Conservation (phyloP, 768 basidiomycete genomes). For the Leucocoprinus leucothites region DNA sequence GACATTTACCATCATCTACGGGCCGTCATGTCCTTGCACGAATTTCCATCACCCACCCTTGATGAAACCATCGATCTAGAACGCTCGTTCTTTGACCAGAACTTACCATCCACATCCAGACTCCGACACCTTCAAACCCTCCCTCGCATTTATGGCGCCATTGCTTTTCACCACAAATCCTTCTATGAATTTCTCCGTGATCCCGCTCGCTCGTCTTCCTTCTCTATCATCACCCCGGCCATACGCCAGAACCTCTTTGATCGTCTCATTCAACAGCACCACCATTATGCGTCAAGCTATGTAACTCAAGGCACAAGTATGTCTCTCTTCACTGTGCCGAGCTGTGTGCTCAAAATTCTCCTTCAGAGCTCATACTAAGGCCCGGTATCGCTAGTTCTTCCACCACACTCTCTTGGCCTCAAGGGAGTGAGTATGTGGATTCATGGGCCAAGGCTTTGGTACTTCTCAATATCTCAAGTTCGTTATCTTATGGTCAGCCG, state of each 20-base stretch:
- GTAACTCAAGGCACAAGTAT: not conserved
- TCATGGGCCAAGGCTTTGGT: not conserved
- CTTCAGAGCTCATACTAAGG: not conserved
- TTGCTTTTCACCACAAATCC: not conserved
- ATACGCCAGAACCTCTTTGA: not conserved
- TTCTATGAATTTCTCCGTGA: constrained; percentile 8
- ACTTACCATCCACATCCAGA: too few relatives aligned
- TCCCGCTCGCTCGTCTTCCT: not conserved
- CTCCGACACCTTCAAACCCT: too few relatives aligned
- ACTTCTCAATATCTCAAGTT: not conserved
- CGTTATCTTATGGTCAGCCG: not conserved
- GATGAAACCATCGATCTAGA: too few relatives aligned
- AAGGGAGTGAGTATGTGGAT: not conserved
- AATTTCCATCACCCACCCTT: too few relatives aligned
- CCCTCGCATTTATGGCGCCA: not conserved
- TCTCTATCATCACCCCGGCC: not conserved
- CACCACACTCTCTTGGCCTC: not conserved
- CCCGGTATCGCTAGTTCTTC: not conserved
- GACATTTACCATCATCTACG: too few relatives aligned
- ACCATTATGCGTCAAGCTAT: not conserved
- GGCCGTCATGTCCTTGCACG: too few relatives aligned
- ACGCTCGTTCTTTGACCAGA: not conserved
- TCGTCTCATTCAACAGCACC: not conserved
- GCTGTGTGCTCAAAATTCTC: too few relatives aligned
- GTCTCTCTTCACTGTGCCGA: not conserved